These are phyloP conservation scores for Diospyros lotus DNA, from an alignment of 148 eudicot species.

Conservation along the genomic window DNA sequence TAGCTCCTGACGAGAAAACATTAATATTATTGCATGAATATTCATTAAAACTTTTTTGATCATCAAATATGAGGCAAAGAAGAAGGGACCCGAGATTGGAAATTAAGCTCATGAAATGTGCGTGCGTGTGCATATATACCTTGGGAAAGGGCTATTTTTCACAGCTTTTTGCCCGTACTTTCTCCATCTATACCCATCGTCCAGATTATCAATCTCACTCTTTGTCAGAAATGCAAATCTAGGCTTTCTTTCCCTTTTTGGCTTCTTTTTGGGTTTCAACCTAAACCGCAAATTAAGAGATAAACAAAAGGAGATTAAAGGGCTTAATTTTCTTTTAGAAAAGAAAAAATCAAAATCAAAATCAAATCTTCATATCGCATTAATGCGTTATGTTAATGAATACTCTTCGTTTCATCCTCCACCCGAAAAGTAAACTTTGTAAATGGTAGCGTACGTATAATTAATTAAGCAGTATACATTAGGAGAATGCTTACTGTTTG, in stretches of 20 bases:
- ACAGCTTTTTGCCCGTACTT: conserved; percentile 97
- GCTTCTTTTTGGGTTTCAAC: conserved; percentile 75
- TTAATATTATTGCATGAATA: too few relatives aligned
- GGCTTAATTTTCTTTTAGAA: background rate
- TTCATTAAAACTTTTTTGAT: background rate
- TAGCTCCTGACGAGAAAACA: conserved; percentile 53
- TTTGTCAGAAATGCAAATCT: conserved; percentile 89
- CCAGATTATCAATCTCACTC: conserved; percentile 87
- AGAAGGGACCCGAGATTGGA: background rate
- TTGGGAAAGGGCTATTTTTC: conserved; percentile 88
- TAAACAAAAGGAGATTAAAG: background rate
- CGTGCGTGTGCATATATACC: conserved; percentile 27
- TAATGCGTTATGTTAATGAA: background rate
- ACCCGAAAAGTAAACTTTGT: background rate
- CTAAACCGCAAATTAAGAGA: conserved; percentile 18
- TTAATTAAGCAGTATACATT: background rate
- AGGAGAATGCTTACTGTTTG: conserved; percentile 37
- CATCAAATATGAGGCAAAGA: background rate
- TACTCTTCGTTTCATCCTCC: conserved; percentile 16
- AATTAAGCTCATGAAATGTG: background rate
- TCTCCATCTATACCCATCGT: conserved; percentile 95
- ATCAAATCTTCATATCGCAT: background rate
- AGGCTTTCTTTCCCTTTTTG: conserved; percentile 62
- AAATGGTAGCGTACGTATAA: background rate
- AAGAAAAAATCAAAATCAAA: background rate